These are phyloP conservation scores for Albizia julibrissin DNA, from an alignment of 306 rosid genomes.

Conservation along the genomic window DNA sequence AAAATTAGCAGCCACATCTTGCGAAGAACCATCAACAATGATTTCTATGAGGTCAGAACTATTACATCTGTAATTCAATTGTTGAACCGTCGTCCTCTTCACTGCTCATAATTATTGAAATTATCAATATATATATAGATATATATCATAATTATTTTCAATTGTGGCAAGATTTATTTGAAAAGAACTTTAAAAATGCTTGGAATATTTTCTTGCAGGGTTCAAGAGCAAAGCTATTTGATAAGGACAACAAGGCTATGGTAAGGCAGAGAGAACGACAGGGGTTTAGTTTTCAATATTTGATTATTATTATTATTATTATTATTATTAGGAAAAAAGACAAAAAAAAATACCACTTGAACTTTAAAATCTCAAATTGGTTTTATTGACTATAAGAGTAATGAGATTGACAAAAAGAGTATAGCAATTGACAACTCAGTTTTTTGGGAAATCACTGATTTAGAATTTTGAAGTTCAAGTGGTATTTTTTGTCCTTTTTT, in stretches of 20 bases:
- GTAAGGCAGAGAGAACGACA: neutral
- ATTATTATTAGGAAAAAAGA: too few species aligned
- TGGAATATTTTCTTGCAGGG: slow-evolving; percentile 4
- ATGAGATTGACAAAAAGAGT: too few species aligned
- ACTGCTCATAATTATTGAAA: neutral
- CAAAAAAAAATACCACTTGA: too few species aligned
- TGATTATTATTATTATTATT: too few species aligned
- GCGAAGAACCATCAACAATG: neutral
- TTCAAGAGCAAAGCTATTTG: slow-evolving; percentile 29
- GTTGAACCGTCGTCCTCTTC: neutral
- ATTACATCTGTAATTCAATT: neutral
- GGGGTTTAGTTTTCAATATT: neutral
- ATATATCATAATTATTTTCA: neutral
- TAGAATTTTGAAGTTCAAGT: too few species aligned
- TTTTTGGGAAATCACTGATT: too few species aligned
- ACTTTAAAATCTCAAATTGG: too few species aligned
- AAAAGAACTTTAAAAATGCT: neutral
- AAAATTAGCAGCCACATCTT: neutral
- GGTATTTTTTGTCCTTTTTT: too few species aligned
- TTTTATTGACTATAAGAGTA: too few species aligned
- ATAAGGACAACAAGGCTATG: slow-evolving; percentile 37
- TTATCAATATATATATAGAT: neutral
- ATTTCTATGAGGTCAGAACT: slow-evolving; percentile 5
- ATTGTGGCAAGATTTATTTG: neutral
- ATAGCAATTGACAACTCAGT: too few species aligned